Evolutionary conservation across 176 grass and related monocot species (phyloP), one percentile per base, ranked within the genome.

Genomic region (Elaeis guineensis): DNA sequence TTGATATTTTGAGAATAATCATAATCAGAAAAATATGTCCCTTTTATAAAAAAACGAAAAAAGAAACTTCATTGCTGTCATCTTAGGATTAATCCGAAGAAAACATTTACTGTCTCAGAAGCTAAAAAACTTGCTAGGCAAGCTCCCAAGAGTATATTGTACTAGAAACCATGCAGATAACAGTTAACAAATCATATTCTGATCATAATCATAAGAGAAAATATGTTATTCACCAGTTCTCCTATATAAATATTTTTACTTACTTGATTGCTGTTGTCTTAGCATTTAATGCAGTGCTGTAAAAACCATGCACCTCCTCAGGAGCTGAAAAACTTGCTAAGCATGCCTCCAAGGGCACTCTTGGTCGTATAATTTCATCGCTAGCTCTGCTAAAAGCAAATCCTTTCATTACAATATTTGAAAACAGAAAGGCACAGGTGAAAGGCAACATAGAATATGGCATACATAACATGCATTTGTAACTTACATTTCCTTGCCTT

Each of bases 231-330:
- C 17, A 68, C 32, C 7, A 35, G 32, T 35, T 35, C 6, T 7
- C 32, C 1, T 35, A 35, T 9, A 35, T 35, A 35, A 35, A 35
- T 35, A 35, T 26, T 3, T 26, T 26, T 35, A 63, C 83, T 50
- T 97, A 98, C 93, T 92, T 92, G 28, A 82, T 81, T 72, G 87
- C 93, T 17, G 87, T 98, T 14, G 81, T 98, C 66, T 92, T 92
- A 7, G 82, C 75, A 83, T 89, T 92, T 69, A 98, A 83, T 78
- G 93, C 87, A 61, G 84, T 83, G 71, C 93, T 98, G 64, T 83
- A 80, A 78, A 92, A 98, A 25, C 89, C 93, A 35, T 76, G 76
- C 28, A 98, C 68, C 73, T 98, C 93, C 39, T 98, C 84, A 4
- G 82, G 76, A 71, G 78, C 80, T 54, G 87, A 80, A 83, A 92